phyloP scores from a whole-genome alignment of 2,329 filamentous ascomycete species.

The Stachybotrys chartarum region DNA sequence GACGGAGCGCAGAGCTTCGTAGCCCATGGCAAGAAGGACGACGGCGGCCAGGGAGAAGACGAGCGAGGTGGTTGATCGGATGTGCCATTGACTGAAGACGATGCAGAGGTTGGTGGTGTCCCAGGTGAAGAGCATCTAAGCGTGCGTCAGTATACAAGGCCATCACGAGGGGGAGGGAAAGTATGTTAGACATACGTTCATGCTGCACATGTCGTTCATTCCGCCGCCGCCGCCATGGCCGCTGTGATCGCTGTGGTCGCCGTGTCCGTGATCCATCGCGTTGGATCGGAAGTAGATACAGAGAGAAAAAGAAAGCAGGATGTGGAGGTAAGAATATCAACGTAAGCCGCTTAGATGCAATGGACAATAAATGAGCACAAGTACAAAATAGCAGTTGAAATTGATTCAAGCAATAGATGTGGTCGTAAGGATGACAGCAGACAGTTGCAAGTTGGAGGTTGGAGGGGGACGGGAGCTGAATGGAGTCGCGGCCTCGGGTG shows the following conservation, averaged over 20 bases:
- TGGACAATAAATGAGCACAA: neutral
- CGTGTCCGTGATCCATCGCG: conserved; percentile 36
- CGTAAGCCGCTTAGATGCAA: neutral
- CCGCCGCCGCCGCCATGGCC: conserved; percentile 47
- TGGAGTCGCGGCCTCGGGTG: too few species aligned
- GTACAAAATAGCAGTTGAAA: too few species aligned
- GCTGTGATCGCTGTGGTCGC: conserved; percentile 30
- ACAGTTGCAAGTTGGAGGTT: too few species aligned
- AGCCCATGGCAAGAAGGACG: conserved; percentile 78
- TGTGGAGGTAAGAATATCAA: neutral
- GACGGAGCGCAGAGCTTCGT: conserved; percentile 77
- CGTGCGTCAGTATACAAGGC: conserved; percentile 2
- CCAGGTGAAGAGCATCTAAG: conserved; percentile 97
- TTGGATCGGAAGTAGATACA: neutral
- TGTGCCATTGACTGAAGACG: conserved; percentile 86
- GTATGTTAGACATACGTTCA: conserved; percentile 63
- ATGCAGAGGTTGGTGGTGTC: conserved; percentile 90
- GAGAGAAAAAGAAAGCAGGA: neutral
- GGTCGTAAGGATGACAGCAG: too few species aligned
- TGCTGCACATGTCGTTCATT: conserved; percentile 68
- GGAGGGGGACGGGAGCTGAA: too few species aligned
- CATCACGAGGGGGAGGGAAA: neutral
- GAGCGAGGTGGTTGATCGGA: conserved; percentile 67
- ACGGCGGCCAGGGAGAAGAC: conserved; percentile 77
- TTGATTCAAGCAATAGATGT: too few species aligned